Percentiles rank a stretch among this genome's conserved stretches.
Conservation (phyloP, 2,329 filamentous ascomycete species). For the Colletotrichum chlorophyti region DNA sequence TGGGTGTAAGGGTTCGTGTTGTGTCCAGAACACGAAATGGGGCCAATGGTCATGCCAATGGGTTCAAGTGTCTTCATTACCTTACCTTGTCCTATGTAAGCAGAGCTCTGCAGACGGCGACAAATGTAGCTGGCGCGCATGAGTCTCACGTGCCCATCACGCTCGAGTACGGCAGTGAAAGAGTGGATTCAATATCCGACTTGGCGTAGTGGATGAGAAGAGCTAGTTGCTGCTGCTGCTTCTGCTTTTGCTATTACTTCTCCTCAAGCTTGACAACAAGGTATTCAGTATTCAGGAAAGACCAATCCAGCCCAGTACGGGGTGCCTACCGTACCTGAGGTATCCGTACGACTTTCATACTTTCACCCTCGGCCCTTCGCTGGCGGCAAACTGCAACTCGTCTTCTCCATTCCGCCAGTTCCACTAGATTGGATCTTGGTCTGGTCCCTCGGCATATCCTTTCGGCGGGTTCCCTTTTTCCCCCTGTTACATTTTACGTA, state of each 20-base stretch:
- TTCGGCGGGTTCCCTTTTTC: conserved; percentile 7
- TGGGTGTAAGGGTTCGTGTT: no score
- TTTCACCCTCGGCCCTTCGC: neutral
- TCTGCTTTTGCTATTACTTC: neutral
- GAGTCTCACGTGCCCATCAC: neutral
- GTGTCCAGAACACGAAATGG: no score
- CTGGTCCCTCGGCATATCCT: conserved; percentile 18
- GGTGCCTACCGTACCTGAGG: neutral
- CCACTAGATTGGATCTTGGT: no score
- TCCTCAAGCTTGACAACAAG: neutral
- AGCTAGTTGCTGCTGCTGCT: neutral
- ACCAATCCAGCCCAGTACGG: neutral
- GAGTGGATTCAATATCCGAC: neutral
- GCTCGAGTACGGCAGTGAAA: neutral
- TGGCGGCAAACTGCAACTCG: neutral
- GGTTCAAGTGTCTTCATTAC: conserved; percentile 5
- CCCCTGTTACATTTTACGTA: conserved; percentile 24
- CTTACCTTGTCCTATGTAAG: conserved; percentile 1
- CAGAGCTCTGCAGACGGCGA: neutral
- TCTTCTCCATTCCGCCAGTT: no score
- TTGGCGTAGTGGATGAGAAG: neutral
- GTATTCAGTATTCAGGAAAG: neutral
- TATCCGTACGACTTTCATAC: no score
- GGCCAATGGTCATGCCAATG: conserved; percentile 9
- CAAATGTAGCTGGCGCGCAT: conserved; percentile 1